phyloP scores from a whole-genome alignment of 2,329 filamentous ascomycete species.

The Emmonsia crescens region DNA sequence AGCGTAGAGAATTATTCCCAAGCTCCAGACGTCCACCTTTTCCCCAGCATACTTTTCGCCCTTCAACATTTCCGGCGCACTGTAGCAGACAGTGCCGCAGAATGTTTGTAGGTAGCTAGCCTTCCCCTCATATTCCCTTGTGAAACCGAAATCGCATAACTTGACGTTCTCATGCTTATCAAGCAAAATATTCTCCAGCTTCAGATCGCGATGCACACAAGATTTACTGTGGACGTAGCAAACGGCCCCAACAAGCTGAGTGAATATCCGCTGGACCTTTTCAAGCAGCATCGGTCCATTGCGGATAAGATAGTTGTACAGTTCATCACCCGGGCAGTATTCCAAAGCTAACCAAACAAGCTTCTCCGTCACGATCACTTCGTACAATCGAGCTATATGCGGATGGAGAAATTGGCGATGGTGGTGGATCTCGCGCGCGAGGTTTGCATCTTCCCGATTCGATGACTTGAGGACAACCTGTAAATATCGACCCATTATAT shows the following conservation, averaged over 20 bases:
- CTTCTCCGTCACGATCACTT: slow-evolving; percentile 92
- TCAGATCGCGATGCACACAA: slow-evolving; percentile 92
- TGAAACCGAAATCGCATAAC: slow-evolving; percentile 95
- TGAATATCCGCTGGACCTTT: slow-evolving; percentile 92
- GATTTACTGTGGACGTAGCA: slow-evolving; percentile 90
- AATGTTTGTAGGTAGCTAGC: slow-evolving; percentile 93
- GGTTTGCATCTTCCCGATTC: slow-evolving; percentile 88
- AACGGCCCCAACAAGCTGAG: slow-evolving; percentile 89
- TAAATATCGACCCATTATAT: slow-evolving; percentile 8
- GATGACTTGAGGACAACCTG: slow-evolving; percentile 97
- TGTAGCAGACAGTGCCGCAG: slow-evolving; percentile 96
- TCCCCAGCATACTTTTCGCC: slow-evolving; percentile 96
- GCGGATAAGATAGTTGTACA: slow-evolving; percentile 89
- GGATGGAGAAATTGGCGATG: slow-evolving; percentile 96
- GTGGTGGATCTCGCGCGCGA: slow-evolving; percentile 95
- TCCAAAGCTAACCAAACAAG: slow-evolving; percentile 95
- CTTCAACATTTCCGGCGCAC: slow-evolving; percentile 95
- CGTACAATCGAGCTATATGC: slow-evolving; percentile 91
- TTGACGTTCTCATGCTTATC: slow-evolving; percentile 98
- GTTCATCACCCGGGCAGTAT: slow-evolving; percentile 94
- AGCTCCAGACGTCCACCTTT: slow-evolving; percentile 98
- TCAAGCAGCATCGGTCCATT: slow-evolving; percentile 72
- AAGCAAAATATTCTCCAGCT: slow-evolving; percentile 90
- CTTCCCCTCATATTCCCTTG: slow-evolving; percentile 90
- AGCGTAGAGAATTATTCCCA: slow-evolving; percentile 82